A percentile compares a stretch with the other conserved stretches of the same genome.
Evolutionary conservation across 2,329 filamentous ascomycete genomes (phyloP).

Genomic region (Colletotrichum horii): DNA sequence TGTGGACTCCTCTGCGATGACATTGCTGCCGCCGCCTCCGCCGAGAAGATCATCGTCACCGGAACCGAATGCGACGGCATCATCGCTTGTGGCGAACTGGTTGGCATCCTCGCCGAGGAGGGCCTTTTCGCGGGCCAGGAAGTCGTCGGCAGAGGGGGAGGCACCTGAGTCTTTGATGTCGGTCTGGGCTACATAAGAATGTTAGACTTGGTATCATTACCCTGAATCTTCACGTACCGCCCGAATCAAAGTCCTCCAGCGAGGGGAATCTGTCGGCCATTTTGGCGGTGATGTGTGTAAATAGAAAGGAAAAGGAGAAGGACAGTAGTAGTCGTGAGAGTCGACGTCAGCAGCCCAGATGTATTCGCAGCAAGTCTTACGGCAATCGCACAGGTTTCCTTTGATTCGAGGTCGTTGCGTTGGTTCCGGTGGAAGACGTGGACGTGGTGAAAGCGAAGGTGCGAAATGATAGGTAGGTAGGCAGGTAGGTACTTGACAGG

Average conservation of each 20-base stretch:
- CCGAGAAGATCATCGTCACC: conserved; percentile 77
- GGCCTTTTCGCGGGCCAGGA: conserved; percentile 90
- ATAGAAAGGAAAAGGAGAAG: conserved; percentile 20
- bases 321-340: conserved; percentile 72
- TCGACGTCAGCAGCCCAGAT: not conserved
- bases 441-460: not conserved
- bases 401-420: not conserved
- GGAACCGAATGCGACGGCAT: conserved; percentile 69
- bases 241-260: conserved; percentile 77
- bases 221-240: conserved; percentile 44
- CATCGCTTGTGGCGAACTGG: conserved; percentile 81
- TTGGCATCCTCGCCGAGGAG: conserved; percentile 90
- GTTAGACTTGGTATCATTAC: conserved; percentile 17
- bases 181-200: conserved; percentile 64
- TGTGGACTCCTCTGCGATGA: conserved; percentile 40
- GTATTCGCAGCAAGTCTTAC: not conserved
- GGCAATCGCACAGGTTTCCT: not conserved
- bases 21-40: conserved; percentile 57
- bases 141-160: conserved; percentile 75
- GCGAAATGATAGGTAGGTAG: not conserved
- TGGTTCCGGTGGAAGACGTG: not conserved
- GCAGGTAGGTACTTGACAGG: not conserved
- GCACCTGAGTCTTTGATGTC: conserved; percentile 63
- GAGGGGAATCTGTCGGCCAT: conserved; percentile 85
- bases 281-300: conserved; percentile 26